Conservation (phyloP, 495 filamentous ascomycete genomes). For the Copromyces sp. region DNA sequence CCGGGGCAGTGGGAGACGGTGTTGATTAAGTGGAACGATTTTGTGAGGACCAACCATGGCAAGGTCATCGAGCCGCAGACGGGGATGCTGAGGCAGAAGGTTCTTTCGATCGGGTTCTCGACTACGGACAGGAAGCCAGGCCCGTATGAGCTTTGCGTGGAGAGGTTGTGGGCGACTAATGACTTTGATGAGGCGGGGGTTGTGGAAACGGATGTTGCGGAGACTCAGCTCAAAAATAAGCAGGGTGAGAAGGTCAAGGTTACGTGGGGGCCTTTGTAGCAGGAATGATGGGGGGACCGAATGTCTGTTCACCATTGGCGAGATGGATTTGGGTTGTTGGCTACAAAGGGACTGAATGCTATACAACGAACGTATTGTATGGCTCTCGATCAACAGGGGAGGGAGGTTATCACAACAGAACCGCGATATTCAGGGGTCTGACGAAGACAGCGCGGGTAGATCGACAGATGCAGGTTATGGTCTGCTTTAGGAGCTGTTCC, state of each 20-base stretch:
- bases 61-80: slow-evolving; percentile 84
- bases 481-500: background rate
- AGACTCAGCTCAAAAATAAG: slow-evolving; percentile 31
- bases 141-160: slow-evolving; percentile 72
- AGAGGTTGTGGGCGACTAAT: slow-evolving; percentile 77
- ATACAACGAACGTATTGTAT: background rate
- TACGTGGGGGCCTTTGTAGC: slow-evolving; percentile 21
- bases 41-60: slow-evolving; percentile 89
- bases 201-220: slow-evolving; percentile 2
- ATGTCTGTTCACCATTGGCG: background rate
- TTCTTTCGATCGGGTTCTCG: slow-evolving; percentile 76
- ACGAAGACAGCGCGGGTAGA: background rate
- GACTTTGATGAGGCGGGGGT: slow-evolving; percentile 29
- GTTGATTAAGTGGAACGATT: slow-evolving; percentile 77
- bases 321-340: background rate
- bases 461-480: background rate
- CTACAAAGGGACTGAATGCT: background rate
- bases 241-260: slow-evolving; percentile 35
- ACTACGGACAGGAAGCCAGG: slow-evolving; percentile 83
- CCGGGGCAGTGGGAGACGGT: slow-evolving; percentile 90
- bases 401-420: background rate
- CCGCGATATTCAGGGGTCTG: background rate
- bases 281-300: background rate
- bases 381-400: background rate
- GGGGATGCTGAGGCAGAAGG: slow-evolving; percentile 72